Percentiles rank a stretch among this genome's conserved stretches.
Conservation (phyloP, 176 grass and related monocot genomes). For the Neostapfia colusana region DNA sequence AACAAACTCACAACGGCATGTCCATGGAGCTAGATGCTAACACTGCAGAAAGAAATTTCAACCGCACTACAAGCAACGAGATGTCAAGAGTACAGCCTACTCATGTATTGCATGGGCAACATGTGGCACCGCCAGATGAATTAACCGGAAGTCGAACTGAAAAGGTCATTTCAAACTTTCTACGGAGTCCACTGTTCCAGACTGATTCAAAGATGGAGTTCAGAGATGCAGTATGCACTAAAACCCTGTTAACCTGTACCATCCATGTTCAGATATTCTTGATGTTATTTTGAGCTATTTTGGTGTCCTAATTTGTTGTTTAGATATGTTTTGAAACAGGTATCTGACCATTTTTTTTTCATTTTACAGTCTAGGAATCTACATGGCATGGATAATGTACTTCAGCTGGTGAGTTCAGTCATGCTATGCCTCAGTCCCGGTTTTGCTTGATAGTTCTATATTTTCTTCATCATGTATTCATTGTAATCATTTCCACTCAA, state of each 20-base stretch:
- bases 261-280: neutral
- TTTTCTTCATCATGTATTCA: conserved; percentile 7
- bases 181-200: conserved; percentile 70
- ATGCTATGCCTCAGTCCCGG: conserved; percentile 7
- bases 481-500: conserved; percentile 1
- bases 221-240: conserved; percentile 49
- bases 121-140: conserved; percentile 27
- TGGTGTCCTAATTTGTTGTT: neutral
- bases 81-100: conserved; percentile 26
- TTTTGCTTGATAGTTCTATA: neutral
- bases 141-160: conserved; percentile 55
- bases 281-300: neutral
- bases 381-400: conserved; percentile 52
- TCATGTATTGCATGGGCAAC: conserved; percentile 19
- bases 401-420: conserved; percentile 70
- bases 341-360: neutral
- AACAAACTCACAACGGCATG: conserved; percentile 33
- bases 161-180: conserved; percentile 71
- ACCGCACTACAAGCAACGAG: conserved; percentile 38
- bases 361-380: conserved; percentile 60
- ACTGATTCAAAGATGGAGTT: conserved; percentile 35
- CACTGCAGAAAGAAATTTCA: conserved; percentile 30
- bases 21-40: conserved; percentile 44
- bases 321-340: neutral
- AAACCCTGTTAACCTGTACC: conserved; percentile 12